Evolutionary conservation across 2,329 filamentous ascomycete genomes (phyloP).

Genomic region (Colletotrichum truncatum): DNA sequence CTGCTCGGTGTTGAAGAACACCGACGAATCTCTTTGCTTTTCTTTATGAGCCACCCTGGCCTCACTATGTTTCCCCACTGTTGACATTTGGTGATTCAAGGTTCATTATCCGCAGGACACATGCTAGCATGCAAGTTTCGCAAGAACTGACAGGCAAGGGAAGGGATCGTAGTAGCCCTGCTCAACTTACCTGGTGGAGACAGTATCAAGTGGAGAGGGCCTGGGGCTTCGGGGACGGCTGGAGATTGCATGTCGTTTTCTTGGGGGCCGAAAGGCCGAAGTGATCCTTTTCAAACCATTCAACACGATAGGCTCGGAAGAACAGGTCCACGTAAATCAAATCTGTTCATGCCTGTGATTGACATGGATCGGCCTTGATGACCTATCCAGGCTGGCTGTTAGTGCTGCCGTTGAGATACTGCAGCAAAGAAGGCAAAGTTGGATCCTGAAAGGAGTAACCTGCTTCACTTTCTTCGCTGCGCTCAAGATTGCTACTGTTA

Average conservation of each 20-base stretch:
- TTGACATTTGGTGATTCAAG: not conserved
- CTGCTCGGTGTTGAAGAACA: conserved; percentile 2
- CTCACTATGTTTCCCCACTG: not conserved
- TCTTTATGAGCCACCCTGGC: not conserved
- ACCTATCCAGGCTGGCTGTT: not conserved
- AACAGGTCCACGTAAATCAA: not conserved
- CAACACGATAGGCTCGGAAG: not conserved
- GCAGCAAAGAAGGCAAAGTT: conserved; percentile 13
- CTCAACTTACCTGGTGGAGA: not conserved
- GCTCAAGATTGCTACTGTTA: no score
- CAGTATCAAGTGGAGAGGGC: not conserved
- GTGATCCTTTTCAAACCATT: not conserved
- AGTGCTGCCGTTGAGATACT: not conserved
- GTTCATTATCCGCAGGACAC: not conserved
- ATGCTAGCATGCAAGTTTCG: not conserved
- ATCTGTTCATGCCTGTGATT: not conserved
- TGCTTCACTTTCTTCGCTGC: no score
- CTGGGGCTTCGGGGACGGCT: not conserved
- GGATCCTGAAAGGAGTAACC: not conserved
- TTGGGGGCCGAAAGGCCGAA: not conserved
- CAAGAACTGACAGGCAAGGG: not conserved
- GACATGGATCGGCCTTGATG: not conserved
- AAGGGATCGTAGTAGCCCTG: not conserved
- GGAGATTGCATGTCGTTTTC: not conserved
- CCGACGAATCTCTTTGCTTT: conserved; percentile 5